A percentile compares a stretch with the other conserved stretches of the same genome.
Evolutionary conservation across 306 rosid species (phyloP).

Genomic region (Chamaecrista fasciculata): DNA sequence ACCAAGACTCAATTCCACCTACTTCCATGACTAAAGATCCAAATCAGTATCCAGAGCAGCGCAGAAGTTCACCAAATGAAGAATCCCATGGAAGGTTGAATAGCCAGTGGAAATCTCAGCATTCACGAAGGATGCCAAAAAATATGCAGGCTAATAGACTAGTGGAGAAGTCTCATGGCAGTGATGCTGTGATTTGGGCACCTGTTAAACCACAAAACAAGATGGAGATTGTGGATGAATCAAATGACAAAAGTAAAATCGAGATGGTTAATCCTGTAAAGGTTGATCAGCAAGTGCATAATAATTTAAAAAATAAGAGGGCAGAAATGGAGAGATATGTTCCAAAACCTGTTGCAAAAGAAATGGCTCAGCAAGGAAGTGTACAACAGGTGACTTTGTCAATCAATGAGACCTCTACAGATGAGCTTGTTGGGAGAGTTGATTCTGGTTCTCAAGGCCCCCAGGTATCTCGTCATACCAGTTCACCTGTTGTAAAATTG

Average conservation of each 20-base stretch:
- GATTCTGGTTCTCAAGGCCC: slow-evolving; percentile 44
- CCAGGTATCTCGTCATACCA: slow-evolving; percentile 36
- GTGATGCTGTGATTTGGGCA: slow-evolving; percentile 83
- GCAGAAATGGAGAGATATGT: slow-evolving; percentile 91
- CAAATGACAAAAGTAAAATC: slow-evolving; percentile 40
- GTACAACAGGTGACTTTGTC: slow-evolving; percentile 40
- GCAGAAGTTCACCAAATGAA: slow-evolving; percentile 39
- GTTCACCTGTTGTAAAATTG: slow-evolving; percentile 38
- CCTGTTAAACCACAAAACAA: slow-evolving; percentile 75
- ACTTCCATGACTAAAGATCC: slow-evolving; percentile 43
- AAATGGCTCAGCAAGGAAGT: slow-evolving; percentile 82
- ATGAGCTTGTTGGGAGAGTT: slow-evolving; percentile 40
- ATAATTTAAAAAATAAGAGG: slow-evolving; percentile 61
- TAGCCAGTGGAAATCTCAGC: slow-evolving; percentile 74
- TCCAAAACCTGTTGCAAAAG: slow-evolving; percentile 94
- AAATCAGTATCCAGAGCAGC: slow-evolving; percentile 47
- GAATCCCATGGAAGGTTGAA: slow-evolving; percentile 55
- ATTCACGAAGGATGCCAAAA: slow-evolving; percentile 61
- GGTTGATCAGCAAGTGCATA: slow-evolving; percentile 61
- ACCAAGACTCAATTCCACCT: slow-evolving; percentile 45
- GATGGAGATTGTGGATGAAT: slow-evolving; percentile 55
- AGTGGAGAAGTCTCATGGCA: slow-evolving; percentile 53
- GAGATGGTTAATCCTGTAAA: slow-evolving; percentile 50
- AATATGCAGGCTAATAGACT: slow-evolving; percentile 55
- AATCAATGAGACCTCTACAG: slow-evolving; percentile 38